A percentile compares a stretch with the other conserved stretches of the same genome.
These are phyloP conservation scores for Lyophyllum semitale DNA, from an alignment of 768 basidiomycete genomes.

Conservation along the genomic window DNA sequence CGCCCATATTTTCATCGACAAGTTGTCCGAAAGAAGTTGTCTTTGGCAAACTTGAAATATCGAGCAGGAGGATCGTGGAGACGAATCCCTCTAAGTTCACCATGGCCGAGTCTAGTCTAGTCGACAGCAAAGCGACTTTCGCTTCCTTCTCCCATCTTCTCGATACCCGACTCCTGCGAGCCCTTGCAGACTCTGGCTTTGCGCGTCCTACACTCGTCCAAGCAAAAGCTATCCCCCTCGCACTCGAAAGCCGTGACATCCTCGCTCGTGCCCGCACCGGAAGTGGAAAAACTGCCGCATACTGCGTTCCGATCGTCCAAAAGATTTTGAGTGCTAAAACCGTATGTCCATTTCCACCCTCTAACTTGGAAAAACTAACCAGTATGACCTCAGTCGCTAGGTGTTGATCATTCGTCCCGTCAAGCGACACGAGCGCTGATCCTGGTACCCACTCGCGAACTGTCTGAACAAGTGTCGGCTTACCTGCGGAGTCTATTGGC, in stretches of 20 bases:
- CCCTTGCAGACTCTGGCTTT: slow-evolving; percentile 89
- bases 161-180: slow-evolving; percentile 82
- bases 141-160: slow-evolving; percentile 73
- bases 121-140: slow-evolving; percentile 53
- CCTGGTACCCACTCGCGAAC: slow-evolving; percentile 88
- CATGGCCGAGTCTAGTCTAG: slow-evolving; percentile 49
- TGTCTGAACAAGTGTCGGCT: slow-evolving; percentile 85
- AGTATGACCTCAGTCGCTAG: slow-evolving; percentile 33
- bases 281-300: slow-evolving; percentile 96
- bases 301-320: slow-evolving; percentile 88
- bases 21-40: slow-evolving; percentile 1
- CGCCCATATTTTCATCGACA: slow-evolving; percentile 22
- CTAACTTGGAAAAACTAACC: slow-evolving; percentile 1
- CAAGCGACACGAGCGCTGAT: slow-evolving; percentile 75
- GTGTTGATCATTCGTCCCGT: slow-evolving; percentile 38
- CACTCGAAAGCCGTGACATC: slow-evolving; percentile 86
- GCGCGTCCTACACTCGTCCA: slow-evolving; percentile 92
- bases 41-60: not conserved
- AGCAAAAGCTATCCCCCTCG: slow-evolving; percentile 87
- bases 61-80: no score
- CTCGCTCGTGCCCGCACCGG: slow-evolving; percentile 94
- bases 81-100: no score
- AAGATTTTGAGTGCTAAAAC: slow-evolving; percentile 81
- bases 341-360: slow-evolving; percentile 44
- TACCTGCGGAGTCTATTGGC: slow-evolving; percentile 64